Base-by-base conservation (phyloP, 163 green algal species). In the Scenedesmus sp. region DNA sequence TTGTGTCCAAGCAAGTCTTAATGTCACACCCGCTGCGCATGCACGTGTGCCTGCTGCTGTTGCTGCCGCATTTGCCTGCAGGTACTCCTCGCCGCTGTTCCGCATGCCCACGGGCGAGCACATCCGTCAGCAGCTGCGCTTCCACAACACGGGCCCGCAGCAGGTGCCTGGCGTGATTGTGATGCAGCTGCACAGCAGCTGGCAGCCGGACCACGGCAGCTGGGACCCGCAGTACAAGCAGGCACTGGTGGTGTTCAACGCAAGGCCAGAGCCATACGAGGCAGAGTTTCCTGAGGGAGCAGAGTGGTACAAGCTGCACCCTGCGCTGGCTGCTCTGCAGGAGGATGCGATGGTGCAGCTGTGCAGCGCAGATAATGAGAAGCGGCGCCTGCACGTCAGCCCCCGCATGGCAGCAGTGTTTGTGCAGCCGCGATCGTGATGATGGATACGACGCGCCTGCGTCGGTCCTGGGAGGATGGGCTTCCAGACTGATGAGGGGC, bases 21-120 rank as follows among this genome's bases (percentile, higher is more conserved):
- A 20, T n/a, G 3, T 55, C 1, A 87, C 46, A 87, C 73, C 23
- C 26, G 66, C 66, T 16, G 62, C 8, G 2, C 3, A 8, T 34
- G 8, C 16, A 0, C 20, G 34, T 46, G 34, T 46, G 34, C 18
- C n/a, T 23, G 70, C 8, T 54, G 23, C 23, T 46, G 2, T 82
- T 52, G 23, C 23, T 82, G 6, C 12, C 74, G 57, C 54, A 87
- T 12, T 55, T 89, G 46, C 83, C 95, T 56, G 70, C 87, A 94
- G 96, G 59, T 97, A 97, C 92, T 97, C 95, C 18, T 97, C 95
- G 0, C 96, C 96, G 15, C 94, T 98, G 57, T 97, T 98, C 90
- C 94, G 96, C 46, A 93, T 98, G 88, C 91, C 94, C 5, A 91
- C 76, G 18, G 88, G 94, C 2, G 94, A 93, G 20, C 79, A 95